These are phyloP conservation scores for Epichloe coenophiala DNA, from an alignment of 2,329 filamentous ascomycete species.

Conservation along the genomic window DNA sequence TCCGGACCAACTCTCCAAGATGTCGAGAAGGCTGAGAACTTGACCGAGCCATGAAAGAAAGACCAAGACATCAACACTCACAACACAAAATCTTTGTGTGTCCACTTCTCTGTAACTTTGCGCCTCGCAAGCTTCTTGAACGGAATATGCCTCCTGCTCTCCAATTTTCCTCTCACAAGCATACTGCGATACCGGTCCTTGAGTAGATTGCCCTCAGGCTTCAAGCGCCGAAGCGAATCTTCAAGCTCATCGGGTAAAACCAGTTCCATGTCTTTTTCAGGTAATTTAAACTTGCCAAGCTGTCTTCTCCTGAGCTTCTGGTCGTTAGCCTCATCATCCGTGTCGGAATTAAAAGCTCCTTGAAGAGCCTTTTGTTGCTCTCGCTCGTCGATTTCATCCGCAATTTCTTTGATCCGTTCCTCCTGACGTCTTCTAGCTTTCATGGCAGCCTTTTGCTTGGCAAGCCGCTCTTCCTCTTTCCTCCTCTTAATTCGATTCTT, in stretches of 20 bases:
- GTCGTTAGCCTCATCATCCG: conserved; percentile 45
- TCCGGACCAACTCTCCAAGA: neutral
- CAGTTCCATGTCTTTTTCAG: conserved; percentile 68
- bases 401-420: conserved; percentile 57
- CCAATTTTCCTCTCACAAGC: conserved; percentile 78
- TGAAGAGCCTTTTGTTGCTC: conserved; percentile 34
- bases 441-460: conserved; percentile 62
- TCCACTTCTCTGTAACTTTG: conserved; percentile 89
- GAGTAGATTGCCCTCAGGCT: conserved; percentile 90
- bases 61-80: neutral
- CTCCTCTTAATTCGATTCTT: conserved; percentile 78
- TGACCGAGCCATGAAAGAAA: neutral
- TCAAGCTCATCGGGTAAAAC: conserved; percentile 73
- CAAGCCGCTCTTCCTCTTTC: conserved; percentile 71
- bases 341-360: conserved; percentile 30
- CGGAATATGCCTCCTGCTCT: conserved; percentile 63
- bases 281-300: conserved; percentile 60
- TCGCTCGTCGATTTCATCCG: conserved; percentile 45
- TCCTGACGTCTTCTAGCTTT: conserved; percentile 62
- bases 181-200: conserved; percentile 85
- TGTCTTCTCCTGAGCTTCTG: conserved; percentile 54
- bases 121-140: conserved; percentile 73
- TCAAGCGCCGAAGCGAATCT: conserved; percentile 66
- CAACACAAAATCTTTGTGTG: conserved; percentile 73
- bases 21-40: neutral